These are phyloP conservation scores for Acanthamoeba royreba DNA, from an alignment of 208 protist genomes.

Conservation along the genomic window DNA sequence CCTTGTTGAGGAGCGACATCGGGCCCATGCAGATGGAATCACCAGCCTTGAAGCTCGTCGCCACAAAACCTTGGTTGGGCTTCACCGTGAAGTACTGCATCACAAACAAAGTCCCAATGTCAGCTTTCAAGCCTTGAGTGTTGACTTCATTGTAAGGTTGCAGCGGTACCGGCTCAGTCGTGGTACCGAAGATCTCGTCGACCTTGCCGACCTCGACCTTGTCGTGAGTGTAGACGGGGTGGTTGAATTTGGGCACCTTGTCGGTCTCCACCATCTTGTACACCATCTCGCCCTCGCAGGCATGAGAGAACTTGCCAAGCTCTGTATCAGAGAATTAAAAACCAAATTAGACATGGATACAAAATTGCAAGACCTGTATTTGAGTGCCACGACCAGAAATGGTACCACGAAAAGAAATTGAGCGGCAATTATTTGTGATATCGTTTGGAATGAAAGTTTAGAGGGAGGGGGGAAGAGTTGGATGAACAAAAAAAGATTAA, in stretches of 20 bases:
- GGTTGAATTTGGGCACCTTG: constrained; percentile 52
- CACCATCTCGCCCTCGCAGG: constrained; percentile 48
- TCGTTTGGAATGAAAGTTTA: background rate
- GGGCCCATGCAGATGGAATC: constrained; percentile 40
- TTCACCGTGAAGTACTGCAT: constrained; percentile 52
- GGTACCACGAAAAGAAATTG: background rate
- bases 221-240: constrained; percentile 22
- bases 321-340: background rate
- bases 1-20: constrained; percentile 16
- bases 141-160: background rate
- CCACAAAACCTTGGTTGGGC: constrained; percentile 38
- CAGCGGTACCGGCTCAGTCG: background rate
- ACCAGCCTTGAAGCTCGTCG: constrained; percentile 31
- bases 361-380: too few species aligned
- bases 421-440: background rate
- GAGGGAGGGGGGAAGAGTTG: background rate
- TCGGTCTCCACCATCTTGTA: constrained; percentile 23
- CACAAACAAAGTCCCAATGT: background rate
- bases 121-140: background rate
- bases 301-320: constrained; percentile 42
- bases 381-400: too few species aligned
- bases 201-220: constrained; percentile 42
- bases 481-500: background rate
- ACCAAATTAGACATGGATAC: background rate
- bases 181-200: constrained; percentile 49